Evolutionary conservation across 176 grass and related monocot species (phyloP).

Genomic region (Ensete glaucum): DNA sequence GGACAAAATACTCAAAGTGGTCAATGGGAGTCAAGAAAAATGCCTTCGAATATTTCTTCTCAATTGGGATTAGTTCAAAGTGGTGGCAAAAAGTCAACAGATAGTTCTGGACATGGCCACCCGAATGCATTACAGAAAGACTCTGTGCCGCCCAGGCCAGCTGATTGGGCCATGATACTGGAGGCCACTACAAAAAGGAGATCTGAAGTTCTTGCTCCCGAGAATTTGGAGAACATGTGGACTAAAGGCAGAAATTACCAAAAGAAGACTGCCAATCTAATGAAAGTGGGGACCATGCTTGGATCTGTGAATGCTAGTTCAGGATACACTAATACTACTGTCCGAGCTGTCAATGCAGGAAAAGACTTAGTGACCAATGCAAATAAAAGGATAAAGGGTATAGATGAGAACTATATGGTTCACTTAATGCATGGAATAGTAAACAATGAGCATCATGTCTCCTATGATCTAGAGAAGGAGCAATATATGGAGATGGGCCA

Average conservation of each 20-base stretch:
- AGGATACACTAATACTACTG: conserved; percentile 15
- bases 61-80: conserved; percentile 27
- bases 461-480: conserved; percentile 25
- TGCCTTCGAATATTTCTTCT: conserved; percentile 24
- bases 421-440: conserved; percentile 69
- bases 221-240: conserved; percentile 99
- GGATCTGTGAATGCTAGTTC: conserved; percentile 24
- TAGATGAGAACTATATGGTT: conserved; percentile 96
- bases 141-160: conserved; percentile 26
- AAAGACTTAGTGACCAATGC: conserved; percentile 63
- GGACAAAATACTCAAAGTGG: conserved; percentile 35
- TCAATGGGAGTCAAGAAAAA: conserved; percentile 30
- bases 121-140: neutral
- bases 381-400: conserved; percentile 58
- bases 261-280: conserved; percentile 50
- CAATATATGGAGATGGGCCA: conserved; percentile 31
- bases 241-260: conserved; percentile 91
- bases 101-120: conserved; percentile 21
- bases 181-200: conserved; percentile 91
- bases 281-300: conserved; percentile 34
- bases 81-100: conserved; percentile 22
- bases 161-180: conserved; percentile 71
- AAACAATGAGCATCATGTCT: conserved; percentile 42
- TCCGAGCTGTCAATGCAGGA: conserved; percentile 26
- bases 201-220: conserved; percentile 81